A percentile compares a stretch with the other conserved stretches of the same genome.
These are phyloP conservation scores for Rutstroemia sp. DNA, from an alignment of 2,329 filamentous ascomycete genomes.

Conservation along the genomic window DNA sequence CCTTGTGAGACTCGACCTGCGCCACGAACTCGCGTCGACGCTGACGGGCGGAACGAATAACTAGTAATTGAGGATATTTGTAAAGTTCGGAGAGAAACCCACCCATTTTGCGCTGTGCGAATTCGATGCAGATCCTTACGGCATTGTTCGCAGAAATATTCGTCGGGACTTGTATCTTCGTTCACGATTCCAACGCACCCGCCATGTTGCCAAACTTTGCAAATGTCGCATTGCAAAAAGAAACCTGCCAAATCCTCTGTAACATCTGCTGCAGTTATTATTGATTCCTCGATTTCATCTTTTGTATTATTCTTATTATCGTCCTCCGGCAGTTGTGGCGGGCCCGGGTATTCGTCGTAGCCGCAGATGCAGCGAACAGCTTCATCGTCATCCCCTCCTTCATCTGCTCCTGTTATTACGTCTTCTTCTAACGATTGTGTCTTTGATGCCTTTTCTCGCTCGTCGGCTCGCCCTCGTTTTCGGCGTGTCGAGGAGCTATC, in stretches of 20 bases:
- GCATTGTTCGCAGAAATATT: slow-evolving; percentile 97
- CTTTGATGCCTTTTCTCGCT: slow-evolving; percentile 29
- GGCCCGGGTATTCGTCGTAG: slow-evolving; percentile 88
- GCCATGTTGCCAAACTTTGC: slow-evolving; percentile 98
- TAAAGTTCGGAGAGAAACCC: slow-evolving; percentile 33
- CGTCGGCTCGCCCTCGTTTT: slow-evolving; percentile 57
- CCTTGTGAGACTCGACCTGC: slow-evolving; percentile 29
- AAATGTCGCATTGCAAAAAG: slow-evolving; percentile 96
- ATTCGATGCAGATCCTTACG: slow-evolving; percentile 86
- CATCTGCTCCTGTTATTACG: slow-evolving; percentile 53
- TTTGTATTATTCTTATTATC: slow-evolving; percentile 45
- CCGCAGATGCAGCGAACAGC: slow-evolving; percentile 93
- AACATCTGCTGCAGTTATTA: slow-evolving; percentile 46
- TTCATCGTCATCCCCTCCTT: slow-evolving; percentile 78
- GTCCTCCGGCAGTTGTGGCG: slow-evolving; percentile 50
- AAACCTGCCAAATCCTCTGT: slow-evolving; percentile 81
- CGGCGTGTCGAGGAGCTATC: slow-evolving; percentile 68
- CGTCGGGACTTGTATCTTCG: slow-evolving; percentile 84
- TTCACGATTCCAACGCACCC: slow-evolving; percentile 97
- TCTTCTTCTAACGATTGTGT: slow-evolving; percentile 41
- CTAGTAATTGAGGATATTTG: slow-evolving; percentile 11
- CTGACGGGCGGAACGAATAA: slow-evolving; percentile 19
- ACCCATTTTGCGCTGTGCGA: slow-evolving; percentile 77
- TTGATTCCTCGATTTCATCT: slow-evolving; percentile 49
- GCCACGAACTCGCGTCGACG: slow-evolving; percentile 27